Evolutionary conservation across 495 filamentous ascomycete species (phyloP).

Genomic region (Trichocladium antarcticum): DNA sequence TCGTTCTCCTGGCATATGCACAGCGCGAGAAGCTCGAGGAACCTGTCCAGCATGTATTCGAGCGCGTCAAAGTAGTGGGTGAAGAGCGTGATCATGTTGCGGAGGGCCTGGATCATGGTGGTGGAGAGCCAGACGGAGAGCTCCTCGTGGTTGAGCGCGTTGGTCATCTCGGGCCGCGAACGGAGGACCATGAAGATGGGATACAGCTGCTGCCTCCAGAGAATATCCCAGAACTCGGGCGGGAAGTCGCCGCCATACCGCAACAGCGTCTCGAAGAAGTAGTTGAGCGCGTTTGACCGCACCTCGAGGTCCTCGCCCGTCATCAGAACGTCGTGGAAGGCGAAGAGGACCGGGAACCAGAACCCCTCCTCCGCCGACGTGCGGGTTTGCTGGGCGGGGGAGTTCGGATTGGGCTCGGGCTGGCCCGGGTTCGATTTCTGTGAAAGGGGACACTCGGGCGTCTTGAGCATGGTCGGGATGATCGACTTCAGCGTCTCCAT

Average conservation of each 20-base stretch:
- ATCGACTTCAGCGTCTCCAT: conserved; percentile 90
- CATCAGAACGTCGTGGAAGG: conserved; percentile 98
- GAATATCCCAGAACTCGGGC: conserved; percentile 91
- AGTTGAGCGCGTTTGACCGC: conserved; percentile 83
- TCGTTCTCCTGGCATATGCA: conserved; percentile 99
- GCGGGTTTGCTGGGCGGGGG: conserved; percentile 35
- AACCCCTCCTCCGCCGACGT: conserved; percentile 89
- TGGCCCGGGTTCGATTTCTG: conserved; percentile 24
- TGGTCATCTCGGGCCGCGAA: conserved; percentile 89
- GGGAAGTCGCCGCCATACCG: conserved; percentile 87
- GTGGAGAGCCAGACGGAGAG: conserved; percentile 98
- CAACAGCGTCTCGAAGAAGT: conserved; percentile 88
- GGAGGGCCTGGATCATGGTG: conserved; percentile 96
- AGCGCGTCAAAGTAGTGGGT: conserved; percentile 95
- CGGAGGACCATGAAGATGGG: conserved; percentile 98
- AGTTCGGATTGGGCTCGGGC: conserved; percentile 27
- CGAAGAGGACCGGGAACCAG: conserved; percentile 96
- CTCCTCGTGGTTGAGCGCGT: conserved; percentile 86
- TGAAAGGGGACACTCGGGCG: conserved; percentile 88
- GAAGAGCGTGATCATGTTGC: conserved; percentile 97
- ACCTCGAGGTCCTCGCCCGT: conserved; percentile 98
- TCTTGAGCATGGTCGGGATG: conserved; percentile 85
- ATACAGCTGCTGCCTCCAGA: conserved; percentile 92
- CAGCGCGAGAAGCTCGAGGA: conserved; percentile 81
- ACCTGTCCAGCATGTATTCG: conserved; percentile 93